Conservation (phyloP, 2,329 filamentous ascomycete genomes). For the Xylariaceae sp. region DNA sequence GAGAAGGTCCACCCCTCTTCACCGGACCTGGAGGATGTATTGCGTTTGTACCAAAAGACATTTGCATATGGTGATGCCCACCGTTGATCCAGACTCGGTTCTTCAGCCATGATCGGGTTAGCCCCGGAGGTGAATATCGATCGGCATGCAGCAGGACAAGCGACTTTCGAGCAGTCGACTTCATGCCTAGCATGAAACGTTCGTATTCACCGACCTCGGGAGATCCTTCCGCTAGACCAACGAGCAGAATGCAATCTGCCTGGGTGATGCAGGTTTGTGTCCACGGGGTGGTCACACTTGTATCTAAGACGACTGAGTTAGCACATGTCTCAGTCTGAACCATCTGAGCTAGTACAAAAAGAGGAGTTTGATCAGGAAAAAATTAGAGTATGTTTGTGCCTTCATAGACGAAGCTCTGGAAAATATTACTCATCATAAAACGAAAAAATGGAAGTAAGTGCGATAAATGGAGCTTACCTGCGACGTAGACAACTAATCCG, state of each 20-base stretch:
- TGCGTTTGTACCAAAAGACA: constrained; percentile 76
- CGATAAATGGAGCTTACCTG: constrained; percentile 51
- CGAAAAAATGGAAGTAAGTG: constrained; percentile 2
- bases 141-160: constrained; percentile 87
- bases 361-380: constrained; percentile 54
- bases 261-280: constrained; percentile 97
- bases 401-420: constrained; percentile 52
- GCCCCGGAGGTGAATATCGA: constrained; percentile 77
- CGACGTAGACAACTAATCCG: constrained; percentile 90
- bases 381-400: constrained; percentile 61
- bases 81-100: constrained; percentile 98
- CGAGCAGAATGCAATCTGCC: constrained; percentile 91
- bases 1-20: constrained; percentile 76
- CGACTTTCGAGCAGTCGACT: constrained; percentile 92
- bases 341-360: background rate
- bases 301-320: constrained; percentile 56
- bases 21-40: constrained; percentile 63
- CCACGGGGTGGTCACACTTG: constrained; percentile 95
- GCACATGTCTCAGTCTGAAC: background rate
- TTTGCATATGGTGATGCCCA: constrained; percentile 95
- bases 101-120: constrained; percentile 85
- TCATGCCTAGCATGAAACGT: constrained; percentile 92
- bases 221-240: constrained; percentile 86
- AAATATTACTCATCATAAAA: constrained; percentile 52
- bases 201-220: constrained; percentile 94